A percentile compares a stretch with the other conserved stretches of the same genome.
phyloP scores from a whole-genome alignment of 2,329 filamentous ascomycete genomes.

The Camillea tinctor region DNA sequence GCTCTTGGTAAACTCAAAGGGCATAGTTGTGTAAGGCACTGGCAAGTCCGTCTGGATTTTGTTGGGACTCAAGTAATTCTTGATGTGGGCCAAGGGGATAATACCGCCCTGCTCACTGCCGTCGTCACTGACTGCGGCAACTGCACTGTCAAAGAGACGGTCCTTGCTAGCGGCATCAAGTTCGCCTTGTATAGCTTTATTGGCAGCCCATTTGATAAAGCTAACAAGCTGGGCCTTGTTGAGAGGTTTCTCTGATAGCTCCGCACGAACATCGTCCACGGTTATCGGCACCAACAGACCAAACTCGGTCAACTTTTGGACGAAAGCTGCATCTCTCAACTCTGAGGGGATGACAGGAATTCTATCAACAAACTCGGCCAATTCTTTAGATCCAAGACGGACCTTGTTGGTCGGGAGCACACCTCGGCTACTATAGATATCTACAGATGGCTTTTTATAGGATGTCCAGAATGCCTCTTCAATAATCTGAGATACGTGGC shows the following conservation, averaged over 20 bases:
- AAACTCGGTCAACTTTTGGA: constrained; percentile 78
- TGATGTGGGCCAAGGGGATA: constrained; percentile 74
- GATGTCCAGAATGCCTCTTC: constrained; percentile 97
- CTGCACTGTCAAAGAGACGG: constrained; percentile 73
- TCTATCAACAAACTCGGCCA: constrained; percentile 74
- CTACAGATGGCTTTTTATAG: constrained; percentile 77
- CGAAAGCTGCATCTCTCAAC: constrained; percentile 71
- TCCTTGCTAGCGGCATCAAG: constrained; percentile 68
- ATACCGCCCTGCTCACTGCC: constrained; percentile 64
- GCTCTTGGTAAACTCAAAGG: constrained; percentile 75
- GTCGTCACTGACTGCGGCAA: constrained; percentile 64
- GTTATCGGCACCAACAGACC: constrained; percentile 87
- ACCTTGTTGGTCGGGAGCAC: constrained; percentile 82
- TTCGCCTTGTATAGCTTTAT: constrained; percentile 68
- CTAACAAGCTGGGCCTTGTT: constrained; percentile 74
- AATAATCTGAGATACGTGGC: constrained; percentile 78
- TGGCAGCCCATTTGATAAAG: constrained; percentile 81
- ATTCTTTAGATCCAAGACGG: constrained; percentile 67
- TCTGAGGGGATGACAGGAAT: constrained; percentile 83
- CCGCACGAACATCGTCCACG: constrained; percentile 78
- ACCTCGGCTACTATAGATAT: constrained; percentile 84
- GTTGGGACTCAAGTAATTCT: constrained; percentile 70
- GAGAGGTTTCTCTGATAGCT: constrained; percentile 79
- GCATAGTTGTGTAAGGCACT: constrained; percentile 77
- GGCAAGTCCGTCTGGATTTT: constrained; percentile 81